Conservation (phyloP, 1,284 basidiomycete species). For the Wallemia ichthyophaga region DNA sequence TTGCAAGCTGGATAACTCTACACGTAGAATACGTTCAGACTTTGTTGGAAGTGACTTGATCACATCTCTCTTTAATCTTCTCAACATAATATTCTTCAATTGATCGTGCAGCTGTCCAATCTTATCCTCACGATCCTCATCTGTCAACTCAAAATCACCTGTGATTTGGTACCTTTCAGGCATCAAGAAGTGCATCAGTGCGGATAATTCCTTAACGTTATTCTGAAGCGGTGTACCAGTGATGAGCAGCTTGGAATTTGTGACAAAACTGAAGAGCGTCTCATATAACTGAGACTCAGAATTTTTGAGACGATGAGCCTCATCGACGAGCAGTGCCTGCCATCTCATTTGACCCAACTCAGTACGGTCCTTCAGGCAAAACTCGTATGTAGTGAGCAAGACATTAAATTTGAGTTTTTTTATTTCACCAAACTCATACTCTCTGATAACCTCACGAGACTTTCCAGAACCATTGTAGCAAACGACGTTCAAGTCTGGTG, state of each 20-base stretch:
- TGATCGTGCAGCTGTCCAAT: slow-evolving; percentile 85
- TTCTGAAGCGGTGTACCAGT: slow-evolving; percentile 97
- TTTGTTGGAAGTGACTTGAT: slow-evolving; percentile 87
- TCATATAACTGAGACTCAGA: slow-evolving; percentile 92
- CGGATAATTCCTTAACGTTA: slow-evolving; percentile 58
- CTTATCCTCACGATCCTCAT: slow-evolving; percentile 72
- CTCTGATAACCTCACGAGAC: slow-evolving; percentile 68
- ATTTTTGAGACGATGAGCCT: slow-evolving; percentile 96
- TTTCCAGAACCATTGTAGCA: slow-evolving; percentile 77
- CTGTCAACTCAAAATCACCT: slow-evolving; percentile 79
- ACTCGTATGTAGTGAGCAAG: slow-evolving; percentile 86
- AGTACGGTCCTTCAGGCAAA: slow-evolving; percentile 66
- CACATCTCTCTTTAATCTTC: slow-evolving; percentile 89
- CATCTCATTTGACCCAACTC: slow-evolving; percentile 84
- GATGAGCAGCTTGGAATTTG: slow-evolving; percentile 76
- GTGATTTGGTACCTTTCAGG: slow-evolving; percentile 32
- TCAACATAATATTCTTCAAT: slow-evolving; percentile 76
- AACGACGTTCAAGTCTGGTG: slow-evolving; percentile 86
- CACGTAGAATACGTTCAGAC: slow-evolving; percentile 86
- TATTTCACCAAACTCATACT: slow-evolving; percentile 57
- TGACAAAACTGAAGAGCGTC: slow-evolving; percentile 60
- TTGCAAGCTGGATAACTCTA: slow-evolving; percentile 92
- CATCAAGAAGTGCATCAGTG: slow-evolving; percentile 5
- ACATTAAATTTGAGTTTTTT: slow-evolving; percentile 86
- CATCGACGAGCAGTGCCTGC: slow-evolving; percentile 87